These are phyloP conservation scores for Salix suchowensis DNA, from an alignment of 345 rosid genomes.

Conservation along the genomic window DNA sequence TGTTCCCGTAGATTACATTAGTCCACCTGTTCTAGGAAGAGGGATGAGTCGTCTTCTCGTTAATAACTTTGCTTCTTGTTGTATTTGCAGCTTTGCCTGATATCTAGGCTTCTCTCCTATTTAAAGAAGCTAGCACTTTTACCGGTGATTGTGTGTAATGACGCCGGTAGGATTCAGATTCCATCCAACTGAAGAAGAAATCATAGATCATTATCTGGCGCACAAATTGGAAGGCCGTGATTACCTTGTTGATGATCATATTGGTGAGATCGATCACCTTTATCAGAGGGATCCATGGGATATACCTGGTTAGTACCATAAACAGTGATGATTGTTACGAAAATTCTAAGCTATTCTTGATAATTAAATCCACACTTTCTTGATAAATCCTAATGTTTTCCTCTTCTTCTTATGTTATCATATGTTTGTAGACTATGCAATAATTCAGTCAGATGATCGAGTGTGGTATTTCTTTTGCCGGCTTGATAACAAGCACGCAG, in stretches of 20 bases:
- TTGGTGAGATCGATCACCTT: constrained; percentile 14
- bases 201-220: constrained; percentile 16
- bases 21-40: neutral
- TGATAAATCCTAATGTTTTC: neutral
- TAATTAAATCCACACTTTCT: neutral
- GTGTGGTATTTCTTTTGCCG: constrained; percentile 40
- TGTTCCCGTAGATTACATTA: too few relatives aligned
- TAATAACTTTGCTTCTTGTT: neutral
- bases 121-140: neutral
- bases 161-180: constrained; percentile 21
- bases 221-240: constrained; percentile 17
- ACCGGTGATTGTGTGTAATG: neutral
- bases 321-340: neutral
- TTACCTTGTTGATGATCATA: neutral
- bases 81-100: neutral
- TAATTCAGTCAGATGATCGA: constrained; percentile 1
- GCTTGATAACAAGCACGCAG: neutral
- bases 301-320: constrained; percentile 30
- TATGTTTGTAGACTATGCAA: neutral
- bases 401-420: neutral
- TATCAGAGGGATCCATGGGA: constrained; percentile 20
- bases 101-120: neutral
- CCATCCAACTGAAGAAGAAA: constrained; percentile 25
- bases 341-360: neutral
- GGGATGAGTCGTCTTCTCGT: neutral